A percentile compares a stretch with the other conserved stretches of the same genome.
Conservation (phyloP, 2,329 filamentous ascomycete species). For the Rhynchosporium graminicola region DNA sequence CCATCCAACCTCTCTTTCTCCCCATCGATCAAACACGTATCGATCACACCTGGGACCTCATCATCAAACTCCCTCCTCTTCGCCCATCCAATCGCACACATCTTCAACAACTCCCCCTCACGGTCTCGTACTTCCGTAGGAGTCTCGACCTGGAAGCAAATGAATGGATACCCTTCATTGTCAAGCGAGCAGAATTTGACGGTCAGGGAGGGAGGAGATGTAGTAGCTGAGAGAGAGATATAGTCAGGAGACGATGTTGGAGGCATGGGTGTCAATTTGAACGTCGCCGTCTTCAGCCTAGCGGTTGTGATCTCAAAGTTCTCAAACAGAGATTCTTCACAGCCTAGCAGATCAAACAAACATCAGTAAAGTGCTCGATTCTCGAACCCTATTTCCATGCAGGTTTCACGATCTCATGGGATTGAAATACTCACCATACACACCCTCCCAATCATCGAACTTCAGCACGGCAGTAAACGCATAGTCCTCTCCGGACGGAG, state of each 20-base stretch:
- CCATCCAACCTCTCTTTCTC: constrained; percentile 7
- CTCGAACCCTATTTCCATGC: no score
- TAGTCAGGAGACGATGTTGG: background rate
- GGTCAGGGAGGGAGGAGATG: background rate
- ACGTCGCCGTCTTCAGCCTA: background rate
- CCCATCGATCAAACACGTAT: constrained; percentile 7
- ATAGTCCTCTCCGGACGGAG: background rate
- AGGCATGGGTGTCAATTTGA: background rate
- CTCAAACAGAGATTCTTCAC: background rate
- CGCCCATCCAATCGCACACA: constrained; percentile 10
- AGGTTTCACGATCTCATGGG: background rate
- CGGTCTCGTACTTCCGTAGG: background rate
- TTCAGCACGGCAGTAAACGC: constrained; percentile 3
- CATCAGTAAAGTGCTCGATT: no score
- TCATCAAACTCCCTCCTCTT: constrained; percentile 16
- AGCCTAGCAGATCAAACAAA: background rate
- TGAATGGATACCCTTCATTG: constrained; percentile 4
- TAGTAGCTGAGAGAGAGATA: background rate
- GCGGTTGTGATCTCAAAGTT: constrained; percentile 4
- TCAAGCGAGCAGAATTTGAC: background rate
- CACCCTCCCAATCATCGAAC: background rate
- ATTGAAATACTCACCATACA: background rate
- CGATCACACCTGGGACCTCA: background rate
- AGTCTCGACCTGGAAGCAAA: background rate
- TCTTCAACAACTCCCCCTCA: background rate